A percentile compares a stretch with the other conserved stretches of the same genome.
phyloP scores from a whole-genome alignment of 495 filamentous ascomycete genomes.

The Podospora appendiculata region DNA sequence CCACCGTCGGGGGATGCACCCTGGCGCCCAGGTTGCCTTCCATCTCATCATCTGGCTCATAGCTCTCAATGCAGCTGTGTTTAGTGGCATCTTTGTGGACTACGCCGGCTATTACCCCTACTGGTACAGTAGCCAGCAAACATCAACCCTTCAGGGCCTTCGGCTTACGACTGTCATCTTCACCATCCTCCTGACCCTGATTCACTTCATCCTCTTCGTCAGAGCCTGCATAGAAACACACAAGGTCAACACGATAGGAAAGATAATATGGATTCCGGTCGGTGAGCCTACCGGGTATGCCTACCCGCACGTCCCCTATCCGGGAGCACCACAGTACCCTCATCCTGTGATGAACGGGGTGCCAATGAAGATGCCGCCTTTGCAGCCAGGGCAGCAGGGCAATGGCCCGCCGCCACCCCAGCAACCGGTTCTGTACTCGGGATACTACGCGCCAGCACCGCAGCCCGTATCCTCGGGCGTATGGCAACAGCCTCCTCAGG shows the following conservation, averaged over 20 bases:
- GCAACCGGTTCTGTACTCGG: slow-evolving; percentile 1
- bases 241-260: slow-evolving; percentile 14
- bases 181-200: slow-evolving; percentile 9
- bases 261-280: slow-evolving; percentile 1
- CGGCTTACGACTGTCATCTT: slow-evolving; percentile 12
- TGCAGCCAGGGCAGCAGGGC: neutral
- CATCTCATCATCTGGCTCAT: slow-evolving; percentile 26
- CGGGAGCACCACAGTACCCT: neutral
- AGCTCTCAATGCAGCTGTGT: slow-evolving; percentile 8
- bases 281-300: neutral
- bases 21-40: slow-evolving; percentile 28
- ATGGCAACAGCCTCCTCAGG: neutral
- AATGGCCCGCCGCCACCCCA: neutral
- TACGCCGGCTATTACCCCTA: slow-evolving; percentile 2
- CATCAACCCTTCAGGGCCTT: neutral
- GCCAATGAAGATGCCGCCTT: neutral
- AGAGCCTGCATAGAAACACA: slow-evolving; percentile 36
- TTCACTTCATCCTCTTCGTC: slow-evolving; percentile 35
- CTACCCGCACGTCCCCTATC: neutral
- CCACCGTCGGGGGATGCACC: slow-evolving; percentile 24
- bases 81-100: slow-evolving; percentile 8
- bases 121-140: neutral
- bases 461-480: neutral
- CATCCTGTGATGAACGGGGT: neutral
- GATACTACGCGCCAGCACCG: slow-evolving; percentile 11